phyloP scores from a whole-genome alignment of 2,329 filamentous ascomycete genomes.

The Phyllosticta paracitricarpa region DNA sequence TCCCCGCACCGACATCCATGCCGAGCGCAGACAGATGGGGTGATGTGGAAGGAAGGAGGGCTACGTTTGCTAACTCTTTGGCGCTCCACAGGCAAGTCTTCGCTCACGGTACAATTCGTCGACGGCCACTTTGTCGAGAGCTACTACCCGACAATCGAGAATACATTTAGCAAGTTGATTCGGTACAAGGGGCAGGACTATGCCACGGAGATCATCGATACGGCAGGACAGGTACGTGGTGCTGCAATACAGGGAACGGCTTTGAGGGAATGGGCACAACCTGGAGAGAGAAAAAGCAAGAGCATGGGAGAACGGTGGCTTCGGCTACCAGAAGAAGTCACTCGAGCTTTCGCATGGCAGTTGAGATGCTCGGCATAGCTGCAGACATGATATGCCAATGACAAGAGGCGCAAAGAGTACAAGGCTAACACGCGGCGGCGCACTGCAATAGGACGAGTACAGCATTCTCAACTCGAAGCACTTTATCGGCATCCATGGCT shows the following conservation, averaged over 20 bases:
- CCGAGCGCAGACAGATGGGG: background rate
- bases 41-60: background rate
- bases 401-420: background rate
- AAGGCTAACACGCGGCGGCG: conserved; percentile 16
- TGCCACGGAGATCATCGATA: conserved; percentile 95
- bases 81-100: conserved; percentile 73
- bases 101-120: conserved; percentile 91
- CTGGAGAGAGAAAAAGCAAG: background rate
- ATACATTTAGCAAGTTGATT: conserved; percentile 95
- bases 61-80: background rate
- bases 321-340: background rate
- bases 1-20: background rate
- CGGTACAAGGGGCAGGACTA: conserved; percentile 88
- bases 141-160: conserved; percentile 98
- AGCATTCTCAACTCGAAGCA: conserved; percentile 97
- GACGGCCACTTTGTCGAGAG: conserved; percentile 98
- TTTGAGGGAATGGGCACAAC: background rate
- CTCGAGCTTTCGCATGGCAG: background rate
- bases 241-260: background rate
- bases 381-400: background rate
- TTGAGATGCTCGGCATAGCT: background rate
- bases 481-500: conserved; percentile 97
- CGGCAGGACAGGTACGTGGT: conserved; percentile 72
- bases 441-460: conserved; percentile 72
- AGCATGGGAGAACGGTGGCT: background rate